Conservation (phyloP, 1,284 basidiomycete species). For the Filobasidium uniguttulatum region DNA sequence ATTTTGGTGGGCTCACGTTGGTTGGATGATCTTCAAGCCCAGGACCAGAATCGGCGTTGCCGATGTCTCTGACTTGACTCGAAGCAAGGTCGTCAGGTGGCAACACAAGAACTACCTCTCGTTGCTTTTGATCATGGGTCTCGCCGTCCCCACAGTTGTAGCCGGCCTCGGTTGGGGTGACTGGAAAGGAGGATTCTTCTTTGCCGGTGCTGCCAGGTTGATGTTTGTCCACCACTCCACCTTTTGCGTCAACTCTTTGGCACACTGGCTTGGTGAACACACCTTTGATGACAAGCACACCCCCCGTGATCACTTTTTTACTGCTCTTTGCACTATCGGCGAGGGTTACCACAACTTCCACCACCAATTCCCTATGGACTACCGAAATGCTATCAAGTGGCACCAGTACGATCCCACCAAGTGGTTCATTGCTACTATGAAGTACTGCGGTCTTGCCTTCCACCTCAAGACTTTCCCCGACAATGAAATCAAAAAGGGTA, state of each 20-base stretch:
- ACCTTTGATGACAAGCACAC: constrained; percentile 93
- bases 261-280: constrained; percentile 82
- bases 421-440: constrained; percentile 69
- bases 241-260: constrained; percentile 89
- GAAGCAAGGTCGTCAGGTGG: constrained; percentile 66
- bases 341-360: constrained; percentile 98
- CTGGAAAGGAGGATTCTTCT: constrained; percentile 68
- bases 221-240: constrained; percentile 86
- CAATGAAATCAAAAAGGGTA: constrained; percentile 82
- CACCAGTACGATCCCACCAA: constrained; percentile 66
- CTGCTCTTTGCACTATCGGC: constrained; percentile 73
- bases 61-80: constrained; percentile 69
- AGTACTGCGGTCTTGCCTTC: constrained; percentile 57
- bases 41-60: constrained; percentile 74
- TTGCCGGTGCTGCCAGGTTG: constrained; percentile 67
- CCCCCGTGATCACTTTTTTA: constrained; percentile 74
- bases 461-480: constrained; percentile 87
- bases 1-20: constrained; percentile 57
- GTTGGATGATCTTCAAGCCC: constrained; percentile 88
- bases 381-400: constrained; percentile 83
- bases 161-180: constrained; percentile 74
- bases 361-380: constrained; percentile 81
- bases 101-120: constrained; percentile 66
- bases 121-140: constrained; percentile 58
- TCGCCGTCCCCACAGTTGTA: constrained; percentile 60